Base-by-base conservation (phyloP, 169 alveolate genomes). In the Plasmodium ovale region DNA sequence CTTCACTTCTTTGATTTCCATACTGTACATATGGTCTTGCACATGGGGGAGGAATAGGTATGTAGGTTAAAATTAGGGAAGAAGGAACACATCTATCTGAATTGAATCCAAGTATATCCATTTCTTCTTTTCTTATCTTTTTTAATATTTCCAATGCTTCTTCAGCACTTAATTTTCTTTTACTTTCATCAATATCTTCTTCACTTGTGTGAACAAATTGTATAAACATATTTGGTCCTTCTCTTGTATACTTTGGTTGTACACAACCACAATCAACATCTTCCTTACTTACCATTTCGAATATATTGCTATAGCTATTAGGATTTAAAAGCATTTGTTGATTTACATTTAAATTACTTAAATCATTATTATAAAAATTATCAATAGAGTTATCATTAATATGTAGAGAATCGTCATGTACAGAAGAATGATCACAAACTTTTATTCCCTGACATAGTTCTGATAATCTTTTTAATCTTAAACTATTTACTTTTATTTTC, bases 21-120 rank as follows among this genome's bases (percentile, higher is more conserved):
- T 93, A 97, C 31, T 94, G 97, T 21, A 97, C 99, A 33, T 98
- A 97, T 23, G 99, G 99, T 73, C 99, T 92, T 14, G 98, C 99
- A 59, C 99, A 97, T 0, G 99, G 99, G 0, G 99, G 99, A 67
- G 99, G 99, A 2, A 99, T 99, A 2, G 99, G 99, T 39, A 99
- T 89, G 33, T 93, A 97, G 72, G 97, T 96, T 49, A 98, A 96
- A 3, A 99, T 98, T 96, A 99, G 94, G 96, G 99, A 97, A 14
- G 98, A 95, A 1, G 99, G 99, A 44, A 95, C 92, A 21, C 99
- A 95, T 39, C 95, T 87, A 58, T 87, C 97, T 5, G 99, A 98
- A 54, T 96, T 95, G 94, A 99, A 98, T n/a, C 99, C 99, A 71
- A 99, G 93, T 49, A 95, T 77, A 49, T 87, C 87, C 94, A 97